phyloP scores from a whole-genome alignment of 2,329 filamentous ascomycete genomes.

The Trichoderma afroharzianum region DNA sequence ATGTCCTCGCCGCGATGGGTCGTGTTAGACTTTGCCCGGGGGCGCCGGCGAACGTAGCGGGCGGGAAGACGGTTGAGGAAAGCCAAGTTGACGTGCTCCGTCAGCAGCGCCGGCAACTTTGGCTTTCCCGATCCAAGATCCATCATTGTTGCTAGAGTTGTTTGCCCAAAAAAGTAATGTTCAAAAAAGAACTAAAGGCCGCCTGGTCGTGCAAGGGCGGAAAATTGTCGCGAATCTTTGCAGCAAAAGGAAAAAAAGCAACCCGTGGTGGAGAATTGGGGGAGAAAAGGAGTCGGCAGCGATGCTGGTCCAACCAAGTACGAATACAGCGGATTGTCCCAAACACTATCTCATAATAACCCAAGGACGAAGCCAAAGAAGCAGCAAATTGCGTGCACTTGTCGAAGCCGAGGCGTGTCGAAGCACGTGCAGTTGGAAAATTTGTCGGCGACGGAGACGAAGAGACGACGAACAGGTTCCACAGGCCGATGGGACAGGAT shows the following conservation, averaged over 20 bases:
- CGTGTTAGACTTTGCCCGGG: conserved; percentile 36
- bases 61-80: conserved; percentile 41
- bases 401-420: neutral
- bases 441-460: neutral
- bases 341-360: conserved; percentile 20
- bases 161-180: neutral
- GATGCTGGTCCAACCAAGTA: conserved; percentile 14
- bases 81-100: conserved; percentile 40
- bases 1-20: conserved; percentile 54
- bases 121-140: conserved; percentile 40
- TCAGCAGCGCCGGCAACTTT: conserved; percentile 39
- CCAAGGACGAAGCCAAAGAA: conserved; percentile 13
- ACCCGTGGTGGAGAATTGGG: neutral
- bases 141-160: conserved; percentile 33
- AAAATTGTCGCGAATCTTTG: conserved; percentile 15
- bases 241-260: conserved; percentile 4
- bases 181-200: neutral
- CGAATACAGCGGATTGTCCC: conserved; percentile 17
- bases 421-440: conserved; percentile 11
- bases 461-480: conserved; percentile 2
- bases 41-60: conserved; percentile 38
- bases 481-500: neutral
- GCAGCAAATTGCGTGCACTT: conserved; percentile 6
- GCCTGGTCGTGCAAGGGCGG: neutral
- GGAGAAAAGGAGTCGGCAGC: conserved; percentile 20